Percentiles rank a stretch among this genome's conserved stretches.
phyloP scores from a whole-genome alignment of 2,329 filamentous ascomycete genomes.

The Cytospora piceicola region DNA sequence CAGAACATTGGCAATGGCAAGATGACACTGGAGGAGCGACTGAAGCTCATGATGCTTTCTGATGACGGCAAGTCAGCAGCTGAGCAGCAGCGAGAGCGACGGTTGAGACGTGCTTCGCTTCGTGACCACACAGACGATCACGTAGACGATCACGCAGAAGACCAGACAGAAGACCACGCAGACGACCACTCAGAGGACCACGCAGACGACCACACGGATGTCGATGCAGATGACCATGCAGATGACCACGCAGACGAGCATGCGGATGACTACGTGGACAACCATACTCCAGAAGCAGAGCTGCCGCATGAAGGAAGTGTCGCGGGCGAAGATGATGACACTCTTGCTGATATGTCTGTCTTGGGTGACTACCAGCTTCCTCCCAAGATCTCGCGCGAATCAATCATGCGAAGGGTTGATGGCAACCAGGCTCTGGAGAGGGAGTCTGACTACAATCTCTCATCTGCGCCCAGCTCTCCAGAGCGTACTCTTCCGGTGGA shows the following conservation, averaged over 20 bases:
- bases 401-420: constrained; percentile 87
- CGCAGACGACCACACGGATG: constrained; percentile 48
- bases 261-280: constrained; percentile 45
- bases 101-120: constrained; percentile 65
- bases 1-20: constrained; percentile 73
- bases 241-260: constrained; percentile 47
- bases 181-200: constrained; percentile 46
- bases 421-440: constrained; percentile 60
- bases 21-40: constrained; percentile 83
- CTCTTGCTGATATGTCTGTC: constrained; percentile 62
- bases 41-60: constrained; percentile 87
- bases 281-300: constrained; percentile 50
- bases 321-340: constrained; percentile 60
- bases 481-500: constrained; percentile 68
- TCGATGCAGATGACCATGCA: constrained; percentile 46
- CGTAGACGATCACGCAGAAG: constrained; percentile 45
- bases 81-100: constrained; percentile 69
- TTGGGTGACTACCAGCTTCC: constrained; percentile 69
- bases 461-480: constrained; percentile 61
- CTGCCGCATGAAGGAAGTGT: constrained; percentile 44
- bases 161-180: constrained; percentile 46
- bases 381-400: constrained; percentile 86
- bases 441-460: constrained; percentile 67
- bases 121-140: constrained; percentile 46
- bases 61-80: constrained; percentile 66